A percentile compares a stretch with the other conserved stretches of the same genome.
Evolutionary conservation across 2,329 filamentous ascomycete species (phyloP).

Genomic region (Beauveria sp.): DNA sequence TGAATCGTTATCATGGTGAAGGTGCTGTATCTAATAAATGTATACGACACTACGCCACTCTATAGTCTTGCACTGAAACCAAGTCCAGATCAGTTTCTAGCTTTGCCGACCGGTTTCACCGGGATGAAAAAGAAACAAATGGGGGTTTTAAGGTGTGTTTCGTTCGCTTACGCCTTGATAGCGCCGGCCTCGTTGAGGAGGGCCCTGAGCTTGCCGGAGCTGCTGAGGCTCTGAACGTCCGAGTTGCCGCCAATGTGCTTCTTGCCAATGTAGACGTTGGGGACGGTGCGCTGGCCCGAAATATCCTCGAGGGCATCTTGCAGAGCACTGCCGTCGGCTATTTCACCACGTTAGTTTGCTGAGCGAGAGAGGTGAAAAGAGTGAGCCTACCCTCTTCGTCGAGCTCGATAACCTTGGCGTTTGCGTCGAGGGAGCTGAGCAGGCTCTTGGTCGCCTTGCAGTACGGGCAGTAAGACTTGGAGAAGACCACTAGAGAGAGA

Average conservation of each 20-base stretch:
- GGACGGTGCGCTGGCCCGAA: conserved; percentile 78
- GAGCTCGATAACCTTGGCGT: conserved; percentile 71
- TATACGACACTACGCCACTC: not conserved
- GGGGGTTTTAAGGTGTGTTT: not conserved
- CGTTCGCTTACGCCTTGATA: conserved; percentile 30
- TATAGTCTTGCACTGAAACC: conserved; percentile 8
- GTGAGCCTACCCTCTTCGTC: conserved; percentile 66
- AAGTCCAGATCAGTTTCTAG: conserved; percentile 1
- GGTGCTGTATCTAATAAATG: not conserved
- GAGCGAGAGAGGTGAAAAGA: not conserved
- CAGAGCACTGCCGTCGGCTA: conserved; percentile 75
- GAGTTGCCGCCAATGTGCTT: conserved; percentile 97
- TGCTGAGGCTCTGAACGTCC: conserved; percentile 60
- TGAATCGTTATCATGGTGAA: no score
- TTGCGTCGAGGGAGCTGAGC: conserved; percentile 61
- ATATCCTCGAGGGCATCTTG: conserved; percentile 78
- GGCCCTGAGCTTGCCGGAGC: conserved; percentile 29
- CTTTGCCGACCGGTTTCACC: not conserved
- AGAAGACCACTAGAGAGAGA: conserved; percentile 67
- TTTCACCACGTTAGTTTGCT: conserved; percentile 15
- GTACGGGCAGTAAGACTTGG: conserved; percentile 95
- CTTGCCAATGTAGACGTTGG: conserved; percentile 88
- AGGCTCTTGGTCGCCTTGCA: conserved; percentile 73
- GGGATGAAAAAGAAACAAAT: not conserved
- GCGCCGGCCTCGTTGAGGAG: conserved; percentile 37